A percentile compares a stretch with the other conserved stretches of the same genome.
Evolutionary conservation across 2,329 filamentous ascomycete genomes (phyloP).

Genomic region (Alternaria sp.): DNA sequence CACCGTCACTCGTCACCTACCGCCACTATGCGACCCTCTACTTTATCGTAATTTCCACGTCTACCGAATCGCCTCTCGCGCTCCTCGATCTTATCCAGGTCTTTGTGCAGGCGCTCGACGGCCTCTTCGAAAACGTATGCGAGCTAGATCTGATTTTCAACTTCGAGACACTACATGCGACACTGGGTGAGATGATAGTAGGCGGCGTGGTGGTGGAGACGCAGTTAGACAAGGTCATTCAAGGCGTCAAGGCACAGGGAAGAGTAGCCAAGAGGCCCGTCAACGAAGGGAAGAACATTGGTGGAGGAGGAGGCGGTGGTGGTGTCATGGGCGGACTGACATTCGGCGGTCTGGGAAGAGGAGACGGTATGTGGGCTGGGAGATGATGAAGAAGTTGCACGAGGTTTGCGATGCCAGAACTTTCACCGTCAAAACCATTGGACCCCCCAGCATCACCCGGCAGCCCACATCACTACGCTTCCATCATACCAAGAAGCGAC

Average conservation of each 20-base stretch:
- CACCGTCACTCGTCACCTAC: slow-evolving; percentile 95
- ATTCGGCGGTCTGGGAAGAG: slow-evolving; percentile 42
- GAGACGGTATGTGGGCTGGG: slow-evolving; percentile 45
- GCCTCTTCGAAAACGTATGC: slow-evolving; percentile 97
- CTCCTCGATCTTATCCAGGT: slow-evolving; percentile 97
- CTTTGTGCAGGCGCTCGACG: slow-evolving; percentile 94
- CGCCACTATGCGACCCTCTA: slow-evolving; percentile 98
- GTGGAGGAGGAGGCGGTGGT: slow-evolving; percentile 28
- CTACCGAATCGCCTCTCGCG: slow-evolving; percentile 93
- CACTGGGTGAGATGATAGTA: slow-evolving; percentile 92
- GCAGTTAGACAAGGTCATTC: slow-evolving; percentile 84
- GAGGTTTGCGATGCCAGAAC: neutral
- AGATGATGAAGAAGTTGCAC: slow-evolving; percentile 26
- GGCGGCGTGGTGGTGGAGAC: slow-evolving; percentile 96
- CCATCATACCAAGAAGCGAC: neutral
- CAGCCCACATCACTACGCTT: neutral
- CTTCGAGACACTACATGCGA: slow-evolving; percentile 94
- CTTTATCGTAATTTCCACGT: slow-evolving; percentile 97
- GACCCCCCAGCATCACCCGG: neutral
- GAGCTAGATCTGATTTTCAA: slow-evolving; percentile 99
- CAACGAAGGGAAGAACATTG: slow-evolving; percentile 66
- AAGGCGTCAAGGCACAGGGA: slow-evolving; percentile 79
- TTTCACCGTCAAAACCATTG: neutral
- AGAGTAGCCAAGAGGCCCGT: slow-evolving; percentile 81
- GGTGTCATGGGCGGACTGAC: slow-evolving; percentile 29